These are phyloP conservation scores for Cicer pinnatifidum DNA, from an alignment of 306 rosid species.

Conservation along the genomic window DNA sequence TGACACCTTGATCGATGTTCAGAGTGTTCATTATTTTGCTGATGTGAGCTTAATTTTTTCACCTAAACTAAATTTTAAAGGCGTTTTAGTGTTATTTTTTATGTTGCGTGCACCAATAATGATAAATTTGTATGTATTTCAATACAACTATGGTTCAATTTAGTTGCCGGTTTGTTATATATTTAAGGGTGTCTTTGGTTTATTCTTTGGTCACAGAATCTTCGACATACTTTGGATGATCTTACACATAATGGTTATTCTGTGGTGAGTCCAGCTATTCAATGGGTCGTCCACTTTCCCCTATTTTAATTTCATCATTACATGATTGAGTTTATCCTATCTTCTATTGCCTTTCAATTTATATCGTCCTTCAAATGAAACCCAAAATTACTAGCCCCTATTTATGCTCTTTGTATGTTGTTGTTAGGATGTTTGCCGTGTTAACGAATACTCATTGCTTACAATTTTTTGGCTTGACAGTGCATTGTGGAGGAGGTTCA, in stretches of 20 bases:
- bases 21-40: constrained; percentile 31
- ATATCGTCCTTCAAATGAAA: constrained; percentile 34
- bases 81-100: constrained; percentile 7
- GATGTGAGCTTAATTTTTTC: neutral
- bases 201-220: constrained; percentile 68
- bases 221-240: constrained; percentile 94
- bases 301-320: neutral
- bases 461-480: constrained; percentile 55
- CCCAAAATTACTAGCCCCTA: constrained; percentile 7
- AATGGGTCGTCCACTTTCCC: constrained; percentile 10
- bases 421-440: constrained; percentile 26
- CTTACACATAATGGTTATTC: constrained; percentile 81
- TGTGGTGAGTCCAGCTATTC: constrained; percentile 69
- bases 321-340: constrained; percentile 17
- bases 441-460: constrained; percentile 15
- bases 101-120: neutral
- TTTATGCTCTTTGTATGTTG: constrained; percentile 36
- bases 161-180: constrained; percentile 32
- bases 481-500: constrained; percentile 98
- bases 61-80: neutral
- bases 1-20: constrained; percentile 12
- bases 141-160: constrained; percentile 20
- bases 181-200: constrained; percentile 36
- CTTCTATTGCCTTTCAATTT: constrained; percentile 14
- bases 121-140: neutral